Evolutionary conservation across 169 alveolate species (phyloP).

Genomic region (Miamiensis avidus): DNA sequence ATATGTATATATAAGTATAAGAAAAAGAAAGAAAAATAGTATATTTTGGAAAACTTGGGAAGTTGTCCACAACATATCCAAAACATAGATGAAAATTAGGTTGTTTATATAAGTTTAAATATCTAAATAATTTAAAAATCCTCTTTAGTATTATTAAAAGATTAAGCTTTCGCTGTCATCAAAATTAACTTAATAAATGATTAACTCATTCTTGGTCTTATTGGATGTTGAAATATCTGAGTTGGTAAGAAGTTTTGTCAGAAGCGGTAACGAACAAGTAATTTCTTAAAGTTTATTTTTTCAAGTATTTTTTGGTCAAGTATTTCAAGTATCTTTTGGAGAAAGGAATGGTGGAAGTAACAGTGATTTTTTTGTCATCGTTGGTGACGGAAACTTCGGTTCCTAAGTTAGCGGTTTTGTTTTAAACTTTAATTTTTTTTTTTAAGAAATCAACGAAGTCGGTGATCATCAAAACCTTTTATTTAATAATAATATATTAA

Average conservation of each 20-base stretch:
- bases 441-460: constrained; percentile 92
- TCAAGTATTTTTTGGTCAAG: constrained; percentile 97
- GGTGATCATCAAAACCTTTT: constrained; percentile 35
- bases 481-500: constrained; percentile 3
- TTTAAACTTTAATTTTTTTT: constrained; percentile 95
- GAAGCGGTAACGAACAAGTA: constrained; percentile 97
- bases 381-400: constrained; percentile 86
- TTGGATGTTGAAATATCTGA: constrained; percentile 91
- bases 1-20: no score
- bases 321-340: constrained; percentile 98
- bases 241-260: constrained; percentile 91
- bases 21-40: no score
- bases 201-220: constrained; percentile 81
- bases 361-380: constrained; percentile 84
- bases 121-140: no score
- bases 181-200: no score
- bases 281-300: constrained; percentile 97
- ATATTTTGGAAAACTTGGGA: background rate
- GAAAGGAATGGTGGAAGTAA: constrained; percentile 95
- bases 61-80: background rate
- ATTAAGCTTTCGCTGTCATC: no score
- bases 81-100: background rate
- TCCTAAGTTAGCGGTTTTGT: constrained; percentile 96
- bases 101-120: no score
- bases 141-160: no score